phyloP scores from a whole-genome alignment of 495 filamentous ascomycete species.

The Haplographium delicatum region DNA sequence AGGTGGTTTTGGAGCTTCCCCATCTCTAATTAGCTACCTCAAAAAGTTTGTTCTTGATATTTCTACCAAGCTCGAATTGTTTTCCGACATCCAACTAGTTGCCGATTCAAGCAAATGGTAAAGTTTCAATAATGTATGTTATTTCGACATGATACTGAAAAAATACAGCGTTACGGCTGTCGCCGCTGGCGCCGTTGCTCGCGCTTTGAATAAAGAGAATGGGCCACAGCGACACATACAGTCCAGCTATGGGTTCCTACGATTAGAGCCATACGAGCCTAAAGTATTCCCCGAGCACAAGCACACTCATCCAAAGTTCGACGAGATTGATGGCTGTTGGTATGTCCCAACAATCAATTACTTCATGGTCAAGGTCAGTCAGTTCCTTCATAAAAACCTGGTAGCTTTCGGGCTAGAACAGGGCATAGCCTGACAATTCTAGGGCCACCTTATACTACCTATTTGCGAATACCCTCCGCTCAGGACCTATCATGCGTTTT shows the following conservation, averaged over 20 bases:
- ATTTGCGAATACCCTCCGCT: background rate
- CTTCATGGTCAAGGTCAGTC: slow-evolving; percentile 20
- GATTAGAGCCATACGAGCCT: slow-evolving; percentile 17
- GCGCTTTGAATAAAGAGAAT: slow-evolving; percentile 23
- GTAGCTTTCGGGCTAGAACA: background rate
- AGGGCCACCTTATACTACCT: background rate
- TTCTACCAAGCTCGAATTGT: background rate
- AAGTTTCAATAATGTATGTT: background rate
- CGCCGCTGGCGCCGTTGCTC: slow-evolving; percentile 27
- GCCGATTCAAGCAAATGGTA: slow-evolving; percentile 1
- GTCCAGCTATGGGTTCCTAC: slow-evolving; percentile 30
- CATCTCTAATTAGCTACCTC: slow-evolving; percentile 21
- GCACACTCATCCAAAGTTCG: slow-evolving; percentile 7
- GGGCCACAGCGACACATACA: slow-evolving; percentile 20
- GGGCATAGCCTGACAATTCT: slow-evolving; percentile 1
- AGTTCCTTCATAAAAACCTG: background rate
- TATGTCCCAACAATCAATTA: slow-evolving; percentile 21
- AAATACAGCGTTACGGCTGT: slow-evolving; percentile 23
- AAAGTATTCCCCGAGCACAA: slow-evolving; percentile 17
- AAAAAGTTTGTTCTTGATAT: background rate
- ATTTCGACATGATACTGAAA: background rate
- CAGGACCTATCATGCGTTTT: slow-evolving; percentile 14
- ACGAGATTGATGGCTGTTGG: slow-evolving; percentile 3
- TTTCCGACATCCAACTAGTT: slow-evolving; percentile 9
- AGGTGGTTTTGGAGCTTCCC: slow-evolving; percentile 29